Evolutionary conservation across 371 early-diverging fungal genomes (phyloP), one percentile per base, ranked within the genome.

Genomic region (Mucor plumbeus): DNA sequence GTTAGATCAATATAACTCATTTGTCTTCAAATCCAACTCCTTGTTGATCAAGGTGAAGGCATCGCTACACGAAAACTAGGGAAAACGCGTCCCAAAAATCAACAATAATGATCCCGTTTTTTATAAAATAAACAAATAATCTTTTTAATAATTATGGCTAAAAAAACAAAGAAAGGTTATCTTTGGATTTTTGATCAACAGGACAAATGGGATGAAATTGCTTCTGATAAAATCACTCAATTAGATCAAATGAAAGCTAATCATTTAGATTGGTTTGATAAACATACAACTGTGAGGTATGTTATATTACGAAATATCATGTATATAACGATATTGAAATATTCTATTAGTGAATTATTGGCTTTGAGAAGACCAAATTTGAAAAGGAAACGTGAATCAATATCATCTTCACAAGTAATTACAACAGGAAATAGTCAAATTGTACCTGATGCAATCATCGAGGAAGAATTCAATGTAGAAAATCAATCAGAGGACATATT

Each of bases 281-380:
- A 44, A n/a, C 68, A 68, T 56, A 38, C n/a, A 8, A 68, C 68
- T n/a, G 31, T 55, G 17, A 62, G 31, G 68, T 68, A 64, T 43
- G 14, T 34, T 10, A 19, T 55, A 21, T 48, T 3, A 9, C 1
- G 7, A 7, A 7, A 21, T 7, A 13, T 11, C 13, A 35, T 55
- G n/a, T 14, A 14, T 55, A 15, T 15, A 8, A 35, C 15, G 5
- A 35, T 55, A 33, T n/a, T 55, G 4, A 10, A 54, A 15, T 2
- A 34, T 1, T 31, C 26, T 7, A 53, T 35, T 56, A 64, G 64
- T 14, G 64, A 64, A 4, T 4, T 64, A 43, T 6, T 64, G 14
- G 15, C 56, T 13, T 55, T 54, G 55, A 55, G 41, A 41, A 39
- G 58, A n/a, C 64, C 58, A 8, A 33, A 17, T 34, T 15, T 35